A percentile compares a stretch with the other conserved stretches of the same genome.
phyloP scores from a whole-genome alignment of 2,329 filamentous ascomycete species.

The Fusarium vanettenii region DNA sequence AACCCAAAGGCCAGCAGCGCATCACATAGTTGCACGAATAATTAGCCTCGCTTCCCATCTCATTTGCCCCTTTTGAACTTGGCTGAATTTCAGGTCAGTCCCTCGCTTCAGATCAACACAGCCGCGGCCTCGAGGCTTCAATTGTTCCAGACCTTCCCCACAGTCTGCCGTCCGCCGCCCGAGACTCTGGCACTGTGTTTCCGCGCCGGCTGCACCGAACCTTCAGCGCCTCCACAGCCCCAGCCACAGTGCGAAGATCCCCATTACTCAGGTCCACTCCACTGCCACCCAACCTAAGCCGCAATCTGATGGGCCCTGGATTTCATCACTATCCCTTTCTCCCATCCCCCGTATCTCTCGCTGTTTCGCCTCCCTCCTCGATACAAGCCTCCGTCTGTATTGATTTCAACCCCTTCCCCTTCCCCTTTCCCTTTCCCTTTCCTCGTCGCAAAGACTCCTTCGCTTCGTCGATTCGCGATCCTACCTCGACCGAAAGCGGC shows the following conservation, averaged over 20 bases:
- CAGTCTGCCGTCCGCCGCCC: constrained; percentile 25
- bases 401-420: constrained; percentile 20
- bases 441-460: constrained; percentile 14
- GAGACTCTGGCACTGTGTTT: constrained; percentile 34
- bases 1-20: constrained; percentile 9
- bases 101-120: constrained; percentile 34
- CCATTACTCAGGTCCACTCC: constrained; percentile 27
- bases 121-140: constrained; percentile 32
- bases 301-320: constrained; percentile 40
- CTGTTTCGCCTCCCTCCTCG: constrained; percentile 35
- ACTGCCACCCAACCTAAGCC: constrained; percentile 31
- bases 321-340: constrained; percentile 45
- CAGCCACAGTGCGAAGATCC: constrained; percentile 34
- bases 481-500: constrained; percentile 33
- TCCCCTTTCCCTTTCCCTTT: constrained; percentile 6
- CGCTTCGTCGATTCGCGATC: constrained; percentile 27
- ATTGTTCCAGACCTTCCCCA: constrained; percentile 32
- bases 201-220: background rate
- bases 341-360: constrained; percentile 33
- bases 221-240: background rate
- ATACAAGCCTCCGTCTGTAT: constrained; percentile 26
- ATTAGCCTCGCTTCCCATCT: constrained; percentile 31
- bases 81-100: background rate
- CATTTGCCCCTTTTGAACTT: constrained; percentile 39
- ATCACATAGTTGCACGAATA: constrained; percentile 2